These are phyloP conservation scores for Pythium rishiriense DNA, from an alignment of 352 stramenopile genomes.

Conservation along the genomic window DNA sequence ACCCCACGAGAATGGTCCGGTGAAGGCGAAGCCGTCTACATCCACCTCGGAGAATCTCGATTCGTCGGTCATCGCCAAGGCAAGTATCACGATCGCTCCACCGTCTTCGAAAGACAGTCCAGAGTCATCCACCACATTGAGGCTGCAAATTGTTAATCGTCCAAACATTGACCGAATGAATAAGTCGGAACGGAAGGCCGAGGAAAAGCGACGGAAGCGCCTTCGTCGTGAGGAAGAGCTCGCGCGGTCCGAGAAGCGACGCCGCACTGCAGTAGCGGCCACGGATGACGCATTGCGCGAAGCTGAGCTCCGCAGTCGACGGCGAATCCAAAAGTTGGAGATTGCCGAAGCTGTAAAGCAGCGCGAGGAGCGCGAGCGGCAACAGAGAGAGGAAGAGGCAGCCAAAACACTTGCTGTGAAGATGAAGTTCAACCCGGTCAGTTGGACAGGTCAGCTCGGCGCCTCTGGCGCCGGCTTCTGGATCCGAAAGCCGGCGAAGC, in stretches of 20 bases:
- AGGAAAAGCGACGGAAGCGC: slow-evolving; percentile 82
- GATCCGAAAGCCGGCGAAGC: slow-evolving; percentile 56
- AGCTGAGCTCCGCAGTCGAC: slow-evolving; percentile 70
- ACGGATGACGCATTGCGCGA: slow-evolving; percentile 82
- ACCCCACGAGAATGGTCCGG: neutral
- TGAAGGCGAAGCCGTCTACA: neutral
- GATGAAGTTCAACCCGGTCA: slow-evolving; percentile 64
- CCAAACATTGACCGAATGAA: slow-evolving; percentile 74
- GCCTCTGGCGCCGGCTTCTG: slow-evolving; percentile 51
- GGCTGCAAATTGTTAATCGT: slow-evolving; percentile 68
- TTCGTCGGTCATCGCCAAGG: slow-evolving; percentile 20
- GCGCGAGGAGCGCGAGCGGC: slow-evolving; percentile 63
- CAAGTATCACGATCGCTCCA: slow-evolving; percentile 14
- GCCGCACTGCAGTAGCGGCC: slow-evolving; percentile 70
- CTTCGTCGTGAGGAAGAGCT: slow-evolving; percentile 74
- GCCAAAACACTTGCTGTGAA: slow-evolving; percentile 41
- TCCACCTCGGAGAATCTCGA: slow-evolving; percentile 5
- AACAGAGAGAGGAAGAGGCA: slow-evolving; percentile 46
- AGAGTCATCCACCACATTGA: slow-evolving; percentile 43
- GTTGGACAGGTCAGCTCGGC: slow-evolving; percentile 53
- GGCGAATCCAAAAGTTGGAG: slow-evolving; percentile 66
- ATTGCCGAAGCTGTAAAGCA: slow-evolving; percentile 60
- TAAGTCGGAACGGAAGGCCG: slow-evolving; percentile 83
- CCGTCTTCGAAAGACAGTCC: slow-evolving; percentile 19
- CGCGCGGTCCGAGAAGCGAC: slow-evolving; percentile 71